Evolutionary conservation across 441 rosid species (phyloP).

Genomic region (Pelargonium cotyledonis): DNA sequence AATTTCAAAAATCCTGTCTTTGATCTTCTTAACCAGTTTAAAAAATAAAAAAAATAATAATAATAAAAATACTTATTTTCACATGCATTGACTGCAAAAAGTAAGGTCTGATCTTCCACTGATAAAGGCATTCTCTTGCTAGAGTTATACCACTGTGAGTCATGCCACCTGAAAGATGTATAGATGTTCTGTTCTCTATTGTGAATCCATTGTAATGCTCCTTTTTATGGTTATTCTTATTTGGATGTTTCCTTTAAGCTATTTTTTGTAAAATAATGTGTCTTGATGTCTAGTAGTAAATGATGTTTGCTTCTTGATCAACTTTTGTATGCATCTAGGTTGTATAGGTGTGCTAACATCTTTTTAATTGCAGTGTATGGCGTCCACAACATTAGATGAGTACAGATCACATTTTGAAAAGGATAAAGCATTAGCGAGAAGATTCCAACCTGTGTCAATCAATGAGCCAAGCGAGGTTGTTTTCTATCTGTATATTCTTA

Average conservation of each 20-base stretch:
- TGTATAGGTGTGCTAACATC: slow-evolving; percentile 8
- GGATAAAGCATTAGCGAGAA: slow-evolving; percentile 70
- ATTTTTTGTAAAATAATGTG: neutral
- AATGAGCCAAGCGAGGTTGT: slow-evolving; percentile 65
- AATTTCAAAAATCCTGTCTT: too few relatives aligned
- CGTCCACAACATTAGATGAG: slow-evolving; percentile 65
- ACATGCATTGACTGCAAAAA: too few relatives aligned
- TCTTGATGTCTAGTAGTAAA: neutral
- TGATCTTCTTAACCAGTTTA: too few relatives aligned
- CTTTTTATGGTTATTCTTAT: too few relatives aligned
- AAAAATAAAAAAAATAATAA: too few relatives aligned
- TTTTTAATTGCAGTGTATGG: slow-evolving; percentile 53
- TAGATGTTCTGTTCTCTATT: too few relatives aligned
- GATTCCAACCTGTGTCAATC: slow-evolving; percentile 70
- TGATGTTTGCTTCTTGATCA: slow-evolving; percentile 10
- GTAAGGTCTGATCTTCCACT: too few relatives aligned
- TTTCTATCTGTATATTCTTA: slow-evolving; percentile 17
- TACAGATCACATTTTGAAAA: slow-evolving; percentile 62
- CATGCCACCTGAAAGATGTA: too few relatives aligned
- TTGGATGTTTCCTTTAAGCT: slow-evolving; percentile 1
- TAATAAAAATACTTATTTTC: too few relatives aligned
- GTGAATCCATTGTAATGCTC: too few relatives aligned
- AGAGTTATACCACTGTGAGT: too few relatives aligned
- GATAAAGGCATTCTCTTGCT: too few relatives aligned
- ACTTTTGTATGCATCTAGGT: slow-evolving; percentile 2